Evolutionary conservation across 2,329 filamentous ascomycete species (phyloP).

Genomic region (Tympanopsis confertula): DNA sequence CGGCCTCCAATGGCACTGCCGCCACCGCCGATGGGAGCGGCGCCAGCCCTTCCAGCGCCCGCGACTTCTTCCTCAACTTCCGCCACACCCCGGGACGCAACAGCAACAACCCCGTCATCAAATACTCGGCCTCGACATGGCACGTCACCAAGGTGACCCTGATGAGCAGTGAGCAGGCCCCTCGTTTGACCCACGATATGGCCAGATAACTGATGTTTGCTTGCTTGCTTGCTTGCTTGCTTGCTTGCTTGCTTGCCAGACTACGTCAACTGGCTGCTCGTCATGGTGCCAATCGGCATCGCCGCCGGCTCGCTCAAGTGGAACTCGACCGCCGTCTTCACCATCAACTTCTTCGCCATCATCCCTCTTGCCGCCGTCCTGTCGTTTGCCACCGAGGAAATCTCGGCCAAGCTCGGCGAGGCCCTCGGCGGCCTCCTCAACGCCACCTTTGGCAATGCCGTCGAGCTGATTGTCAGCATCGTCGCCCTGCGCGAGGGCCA

Average conservation of each 20-base stretch:
- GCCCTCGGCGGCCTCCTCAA: slow-evolving; percentile 65
- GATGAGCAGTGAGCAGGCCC: slow-evolving; percentile 38
- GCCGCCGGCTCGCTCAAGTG: slow-evolving; percentile 49
- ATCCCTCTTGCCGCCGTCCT: slow-evolving; percentile 64
- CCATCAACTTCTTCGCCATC: slow-evolving; percentile 72
- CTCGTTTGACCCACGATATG: neutral
- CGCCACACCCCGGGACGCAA: slow-evolving; percentile 38
- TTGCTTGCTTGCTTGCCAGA: slow-evolving; percentile 18
- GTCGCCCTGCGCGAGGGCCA: slow-evolving; percentile 78
- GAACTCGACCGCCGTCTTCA: slow-evolving; percentile 58
- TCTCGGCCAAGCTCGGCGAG: slow-evolving; percentile 61
- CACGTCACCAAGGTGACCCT: slow-evolving; percentile 45
- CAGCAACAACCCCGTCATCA: slow-evolving; percentile 31
- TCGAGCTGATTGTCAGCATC: slow-evolving; percentile 79
- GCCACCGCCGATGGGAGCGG: slow-evolving; percentile 11
- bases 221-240: neutral
- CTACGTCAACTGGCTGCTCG: slow-evolving; percentile 59
- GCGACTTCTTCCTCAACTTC: slow-evolving; percentile 35
- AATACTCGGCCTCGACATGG: slow-evolving; percentile 34
- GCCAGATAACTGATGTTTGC: neutral
- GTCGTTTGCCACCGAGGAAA: slow-evolving; percentile 69
- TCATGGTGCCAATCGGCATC: slow-evolving; percentile 66
- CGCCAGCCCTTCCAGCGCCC: slow-evolving; percentile 13
- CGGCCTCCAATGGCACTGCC: slow-evolving; percentile 5
- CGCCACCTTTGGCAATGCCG: slow-evolving; percentile 69